Evolutionary conservation across 768 basidiomycete species (phyloP), one percentile per base, ranked within the genome.

Genomic region (Terana coerulea): DNA sequence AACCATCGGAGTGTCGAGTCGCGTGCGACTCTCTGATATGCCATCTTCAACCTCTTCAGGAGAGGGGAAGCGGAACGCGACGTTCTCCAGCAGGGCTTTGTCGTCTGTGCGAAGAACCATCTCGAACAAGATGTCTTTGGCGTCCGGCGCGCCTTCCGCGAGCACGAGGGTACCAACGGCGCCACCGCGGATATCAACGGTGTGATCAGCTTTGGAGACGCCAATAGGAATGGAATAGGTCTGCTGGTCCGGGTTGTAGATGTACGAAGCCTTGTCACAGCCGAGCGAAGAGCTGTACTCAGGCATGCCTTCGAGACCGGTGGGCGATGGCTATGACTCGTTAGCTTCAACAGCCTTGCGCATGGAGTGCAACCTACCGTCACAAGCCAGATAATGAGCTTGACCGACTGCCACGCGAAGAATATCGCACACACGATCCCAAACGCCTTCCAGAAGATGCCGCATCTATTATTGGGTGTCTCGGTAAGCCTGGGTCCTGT

Each of bases 281-380:
- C 77, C 78, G 0, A 82, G 71, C 5, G 78, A 78, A 3, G 65
- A 72, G 63, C 77, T 74, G 67, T 74, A 83, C 24, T 62, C 70
- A 0, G 81, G 82, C 74, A 81, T 78, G n/a, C 66, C 61, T 57
- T 83, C 80, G 5, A 82, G 66, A 10, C 78, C 78, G 33, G 77
- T 76, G 1, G 75, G 74, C 0, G 70, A 59, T 31, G 74, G 72
- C 80, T 81, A 29, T 5, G 55, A n/a, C 17, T 21, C 5, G 15
- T 6, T 5, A 5, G 17, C 6, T 19, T 40, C 39, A 40, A 14
- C 19, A 21, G 19, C 6, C 5, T 15, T 19, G 19, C 21, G 3
- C 17, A 41, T 11, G 33, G 10, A 17, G 33, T 37, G 39, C 12
- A 37, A 56, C 62, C 45, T 53, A 80, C 81, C 36, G 71, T 73